Conservation (phyloP, 163 green algal species). For the Trebouxia gelatinosa region DNA sequence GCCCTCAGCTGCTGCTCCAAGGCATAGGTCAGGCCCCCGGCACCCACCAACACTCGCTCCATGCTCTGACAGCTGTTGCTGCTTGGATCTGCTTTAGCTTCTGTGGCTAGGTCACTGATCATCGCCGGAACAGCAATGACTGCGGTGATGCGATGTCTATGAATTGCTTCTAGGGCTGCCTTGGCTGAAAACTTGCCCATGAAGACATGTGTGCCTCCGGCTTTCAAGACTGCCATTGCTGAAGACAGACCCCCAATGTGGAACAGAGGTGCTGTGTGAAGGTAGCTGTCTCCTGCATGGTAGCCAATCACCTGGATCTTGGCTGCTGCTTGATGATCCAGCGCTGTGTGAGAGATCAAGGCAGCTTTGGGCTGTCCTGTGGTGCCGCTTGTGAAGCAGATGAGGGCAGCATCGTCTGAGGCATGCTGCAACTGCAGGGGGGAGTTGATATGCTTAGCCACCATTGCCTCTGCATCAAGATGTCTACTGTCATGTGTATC, state of each 20-base stretch:
- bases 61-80: conserved; percentile 32
- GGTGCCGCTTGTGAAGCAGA: conserved; percentile 84
- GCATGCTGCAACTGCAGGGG: neutral
- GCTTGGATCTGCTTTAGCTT: conserved; percentile 15
- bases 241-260: conserved; percentile 89
- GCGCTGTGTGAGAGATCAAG: conserved; percentile 54
- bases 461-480: neutral
- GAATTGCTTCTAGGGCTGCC: conserved; percentile 39
- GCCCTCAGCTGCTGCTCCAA: conserved; percentile 32
- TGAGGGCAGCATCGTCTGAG: conserved; percentile 50
- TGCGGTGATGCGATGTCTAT: conserved; percentile 57
- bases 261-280: conserved; percentile 89
- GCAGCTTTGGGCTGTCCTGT: conserved; percentile 72
- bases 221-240: conserved; percentile 73
- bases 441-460: neutral
- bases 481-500: neutral
- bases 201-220: conserved; percentile 64
- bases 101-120: conserved; percentile 66
- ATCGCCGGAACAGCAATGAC: conserved; percentile 92
- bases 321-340: conserved; percentile 66
- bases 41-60: conserved; percentile 66
- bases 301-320: conserved; percentile 83
- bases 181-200: conserved; percentile 15
- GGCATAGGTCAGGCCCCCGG: conserved; percentile 46
- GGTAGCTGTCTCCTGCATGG: conserved; percentile 69